Base-by-base conservation (phyloP, 2,329 filamentous ascomycete species). In the Blastomyces parvus region DNA sequence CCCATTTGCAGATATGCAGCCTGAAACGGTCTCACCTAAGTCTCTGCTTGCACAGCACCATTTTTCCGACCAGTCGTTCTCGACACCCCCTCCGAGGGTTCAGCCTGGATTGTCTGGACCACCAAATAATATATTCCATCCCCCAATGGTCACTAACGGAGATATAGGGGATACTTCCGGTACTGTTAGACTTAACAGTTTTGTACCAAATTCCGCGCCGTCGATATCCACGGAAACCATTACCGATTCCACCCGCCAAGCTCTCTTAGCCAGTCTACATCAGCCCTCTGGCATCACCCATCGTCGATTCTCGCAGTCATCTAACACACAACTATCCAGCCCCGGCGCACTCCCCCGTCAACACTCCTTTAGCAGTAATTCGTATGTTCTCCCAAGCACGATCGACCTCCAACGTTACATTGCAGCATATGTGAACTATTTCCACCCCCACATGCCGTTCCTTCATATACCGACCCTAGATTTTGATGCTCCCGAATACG, bases 391-490 rank as follows among this genome's bases (percentile, higher is more conserved):
- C 64, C 92, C 93, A 61, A 91, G 84, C 77, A 93, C 90, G 42
- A 82, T 84, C 72, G 91, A 97, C 73, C 85, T 97, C 66, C 91
- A 95, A 75, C 88, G 91, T 74, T 97, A 92, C 75, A 89, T 97
- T 66, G 86, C 87, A 67, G 88, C 92, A 64, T 97, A 97, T 77
- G 86, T 97, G 70, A 86, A 87, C 67, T 96, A 90, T 74, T 96
- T 96, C 75, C 92, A 97, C 72, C 93, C 93, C 27, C 93, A 97
- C 74, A 78, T 96, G 65, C 93, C 94, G n/a, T 96, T 97, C 76
- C 80, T 96, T 65, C 93, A 97, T 76, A 85, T 96, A 68, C 88
- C 92, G 61, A 96, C 93, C 19, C 81, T 97, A 66, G 91, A 91
- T 52, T 97, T 97, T 78, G 91, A 96, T 71, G 84, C 89, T 60